These are phyloP conservation scores for Antitrichia curtipendula DNA, from an alignment of 225 moss, liverwort and hornwort genomes.

Conservation along the genomic window DNA sequence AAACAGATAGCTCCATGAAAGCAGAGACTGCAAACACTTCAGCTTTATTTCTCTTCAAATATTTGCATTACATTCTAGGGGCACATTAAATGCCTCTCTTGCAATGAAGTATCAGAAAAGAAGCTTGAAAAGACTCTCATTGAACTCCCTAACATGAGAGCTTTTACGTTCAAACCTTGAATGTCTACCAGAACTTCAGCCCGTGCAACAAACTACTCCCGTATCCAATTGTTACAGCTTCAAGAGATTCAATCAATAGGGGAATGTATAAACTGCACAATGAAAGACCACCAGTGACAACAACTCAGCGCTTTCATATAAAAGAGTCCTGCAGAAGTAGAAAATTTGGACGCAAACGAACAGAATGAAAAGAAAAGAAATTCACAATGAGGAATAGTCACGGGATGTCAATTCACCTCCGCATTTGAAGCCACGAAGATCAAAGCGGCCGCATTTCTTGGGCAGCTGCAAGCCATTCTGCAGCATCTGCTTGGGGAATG, in stretches of 20 bases:
- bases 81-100: not conserved
- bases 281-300: not conserved
- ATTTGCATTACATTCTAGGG: not conserved
- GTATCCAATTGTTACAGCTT: not conserved
- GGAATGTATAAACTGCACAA: not conserved
- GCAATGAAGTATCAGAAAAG: not conserved
- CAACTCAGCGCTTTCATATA: not conserved
- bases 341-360: not conserved
- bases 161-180: not conserved
- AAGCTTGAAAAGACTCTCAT: not conserved
- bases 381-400: not conserved
- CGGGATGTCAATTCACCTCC: not conserved
- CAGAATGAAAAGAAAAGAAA: not conserved
- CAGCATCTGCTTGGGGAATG: constrained; percentile 15
- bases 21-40: not conserved
- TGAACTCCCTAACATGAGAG: not conserved
- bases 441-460: constrained; percentile 25
- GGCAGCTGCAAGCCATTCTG: constrained; percentile 24
- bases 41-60: not conserved
- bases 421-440: constrained; percentile 20
- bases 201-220: not conserved
- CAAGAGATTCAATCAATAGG: not conserved
- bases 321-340: not conserved
- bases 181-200: not conserved
- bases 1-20: not conserved